Evolutionary conservation across 106 monocot species (phyloP).

Genomic region (Alisma plantagoaquatica): DNA sequence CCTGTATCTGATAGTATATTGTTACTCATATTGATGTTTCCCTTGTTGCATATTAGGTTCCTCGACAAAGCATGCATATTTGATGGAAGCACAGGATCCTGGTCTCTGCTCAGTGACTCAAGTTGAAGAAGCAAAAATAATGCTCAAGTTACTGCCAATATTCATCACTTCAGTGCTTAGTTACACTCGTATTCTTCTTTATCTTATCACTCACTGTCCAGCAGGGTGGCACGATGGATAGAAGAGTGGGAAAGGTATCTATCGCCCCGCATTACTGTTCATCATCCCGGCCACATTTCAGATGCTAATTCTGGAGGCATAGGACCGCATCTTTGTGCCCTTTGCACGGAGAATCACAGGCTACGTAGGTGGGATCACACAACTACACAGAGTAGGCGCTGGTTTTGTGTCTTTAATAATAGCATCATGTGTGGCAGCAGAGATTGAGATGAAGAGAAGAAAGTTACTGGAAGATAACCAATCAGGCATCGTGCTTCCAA

Average conservation of each 20-base stretch:
- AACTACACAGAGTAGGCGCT: not conserved
- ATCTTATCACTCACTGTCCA: not conserved
- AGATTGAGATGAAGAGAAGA: not conserved
- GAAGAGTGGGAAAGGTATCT: not conserved
- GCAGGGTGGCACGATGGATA: slow-evolving; percentile 3
- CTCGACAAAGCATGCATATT: not conserved
- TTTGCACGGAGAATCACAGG: slow-evolving; percentile 4
- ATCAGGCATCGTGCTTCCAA: not conserved
- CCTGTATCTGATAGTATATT: no score
- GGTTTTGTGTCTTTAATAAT: not conserved
- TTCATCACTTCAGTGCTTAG: not conserved
- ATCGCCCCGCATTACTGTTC: slow-evolving; percentile 1
- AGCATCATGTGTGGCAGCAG: slow-evolving; percentile 1
- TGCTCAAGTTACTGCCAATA: slow-evolving; percentile 1
- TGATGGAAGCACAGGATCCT: not conserved
- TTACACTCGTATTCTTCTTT: not conserved
- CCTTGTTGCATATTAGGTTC: no score
- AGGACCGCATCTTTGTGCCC: not conserved
- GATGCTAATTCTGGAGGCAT: not conserved
- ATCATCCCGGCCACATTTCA: not conserved
- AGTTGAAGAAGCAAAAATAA: not conserved
- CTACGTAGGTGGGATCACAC: slow-evolving; percentile 1
- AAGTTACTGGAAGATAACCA: not conserved
- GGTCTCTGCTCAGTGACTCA: not conserved
- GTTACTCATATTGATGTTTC: no score